Evolutionary conservation across 2,329 filamentous ascomycete species (phyloP).

Genomic region (Talaromyces sp.): DNA sequence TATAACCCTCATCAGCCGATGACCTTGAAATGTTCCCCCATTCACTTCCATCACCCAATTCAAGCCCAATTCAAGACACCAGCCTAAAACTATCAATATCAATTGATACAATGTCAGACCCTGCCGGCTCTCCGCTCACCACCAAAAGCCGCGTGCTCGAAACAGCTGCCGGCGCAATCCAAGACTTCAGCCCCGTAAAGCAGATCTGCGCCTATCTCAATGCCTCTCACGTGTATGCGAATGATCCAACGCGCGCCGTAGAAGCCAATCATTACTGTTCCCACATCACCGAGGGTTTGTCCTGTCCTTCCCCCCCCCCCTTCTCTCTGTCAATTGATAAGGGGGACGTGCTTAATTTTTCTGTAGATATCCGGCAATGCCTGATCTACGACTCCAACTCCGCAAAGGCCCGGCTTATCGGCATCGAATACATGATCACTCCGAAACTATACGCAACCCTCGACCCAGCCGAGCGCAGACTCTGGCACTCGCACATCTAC

Average conservation of each 20-base stretch:
- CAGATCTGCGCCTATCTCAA: slow-evolving; percentile 78
- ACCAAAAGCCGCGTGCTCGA: slow-evolving; percentile 35
- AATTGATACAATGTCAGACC: slow-evolving; percentile 2
- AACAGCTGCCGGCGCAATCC: slow-evolving; percentile 30
- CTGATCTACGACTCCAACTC: slow-evolving; percentile 73
- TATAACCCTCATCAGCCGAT: not conserved
- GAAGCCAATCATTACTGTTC: slow-evolving; percentile 84
- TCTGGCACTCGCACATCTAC: slow-evolving; percentile 71
- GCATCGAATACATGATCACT: slow-evolving; percentile 84
- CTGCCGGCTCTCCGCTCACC: slow-evolving; percentile 29
- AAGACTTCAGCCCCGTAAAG: slow-evolving; percentile 63
- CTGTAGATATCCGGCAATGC: slow-evolving; percentile 71
- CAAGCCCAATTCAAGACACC: too few relatives aligned
- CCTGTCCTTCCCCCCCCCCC: too few relatives aligned
- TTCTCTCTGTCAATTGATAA: not conserved
- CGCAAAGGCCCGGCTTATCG: slow-evolving; percentile 68
- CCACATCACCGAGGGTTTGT: slow-evolving; percentile 60
- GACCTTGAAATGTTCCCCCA: not conserved
- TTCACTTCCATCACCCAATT: too few relatives aligned
- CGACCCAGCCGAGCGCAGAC: slow-evolving; percentile 60
- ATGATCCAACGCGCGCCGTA: slow-evolving; percentile 63
- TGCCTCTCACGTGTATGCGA: slow-evolving; percentile 80
- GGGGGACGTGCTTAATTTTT: not conserved
- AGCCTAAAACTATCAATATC: not conserved
- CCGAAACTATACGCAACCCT: slow-evolving; percentile 64